A percentile compares a stretch with the other conserved stretches of the same genome.
Evolutionary conservation across 148 eudicot species (phyloP).

Genomic region (Vaccinium darrowii): DNA sequence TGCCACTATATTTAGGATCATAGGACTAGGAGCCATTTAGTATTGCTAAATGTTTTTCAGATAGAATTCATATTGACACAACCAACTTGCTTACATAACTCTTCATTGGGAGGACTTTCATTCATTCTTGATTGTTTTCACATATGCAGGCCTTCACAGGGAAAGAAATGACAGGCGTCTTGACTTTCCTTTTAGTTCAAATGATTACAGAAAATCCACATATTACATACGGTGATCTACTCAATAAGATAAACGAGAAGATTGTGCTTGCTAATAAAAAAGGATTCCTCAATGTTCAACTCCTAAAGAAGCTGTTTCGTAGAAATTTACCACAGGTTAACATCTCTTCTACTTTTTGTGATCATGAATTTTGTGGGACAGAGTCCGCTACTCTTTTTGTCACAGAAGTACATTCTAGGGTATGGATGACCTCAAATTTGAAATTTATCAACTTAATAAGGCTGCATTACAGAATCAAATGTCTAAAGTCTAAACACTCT

Average conservation of each 20-base stretch:
- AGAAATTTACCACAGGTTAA: slow-evolving; percentile 28
- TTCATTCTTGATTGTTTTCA: not conserved
- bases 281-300: slow-evolving; percentile 30
- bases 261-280: slow-evolving; percentile 18
- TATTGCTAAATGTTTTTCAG: not conserved
- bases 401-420: not conserved
- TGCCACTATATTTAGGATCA: no score
- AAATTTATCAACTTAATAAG: not conserved
- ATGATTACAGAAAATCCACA: slow-evolving; percentile 25
- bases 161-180: slow-evolving; percentile 46
- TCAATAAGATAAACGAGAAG: slow-evolving; percentile 33
- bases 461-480: not conserved
- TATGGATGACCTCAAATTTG: not conserved
- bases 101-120: not conserved
- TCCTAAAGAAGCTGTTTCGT: no score
- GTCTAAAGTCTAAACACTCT: not conserved
- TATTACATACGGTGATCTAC: slow-evolving; percentile 37
- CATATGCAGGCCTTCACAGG: slow-evolving; percentile 43
- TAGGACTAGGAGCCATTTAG: not conserved
- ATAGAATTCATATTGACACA: not conserved
- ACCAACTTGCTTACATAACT: not conserved
- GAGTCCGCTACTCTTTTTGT: not conserved
- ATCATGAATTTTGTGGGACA: not conserved
- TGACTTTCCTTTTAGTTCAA: slow-evolving; percentile 47
- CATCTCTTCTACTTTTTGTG: no score